Conservation (phyloP, 305 asterid genomes). For the Fraxinus ornus region DNA sequence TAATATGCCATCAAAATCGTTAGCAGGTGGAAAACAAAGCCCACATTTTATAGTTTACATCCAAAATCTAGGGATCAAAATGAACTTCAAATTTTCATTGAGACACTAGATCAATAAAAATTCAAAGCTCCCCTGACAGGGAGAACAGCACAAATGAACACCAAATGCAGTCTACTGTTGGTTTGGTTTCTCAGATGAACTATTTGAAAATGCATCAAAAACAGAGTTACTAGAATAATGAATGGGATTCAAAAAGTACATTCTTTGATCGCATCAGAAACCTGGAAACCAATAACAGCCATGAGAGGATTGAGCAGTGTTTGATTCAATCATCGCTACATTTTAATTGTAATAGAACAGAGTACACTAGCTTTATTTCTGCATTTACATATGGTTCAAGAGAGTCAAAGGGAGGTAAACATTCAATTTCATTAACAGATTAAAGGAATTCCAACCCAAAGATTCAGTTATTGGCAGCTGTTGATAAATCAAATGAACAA, state of each 20-base stretch:
- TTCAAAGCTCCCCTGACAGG: neutral
- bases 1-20: neutral
- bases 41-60: slow-evolving; percentile 1
- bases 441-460: slow-evolving; percentile 12
- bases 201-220: slow-evolving; percentile 3
- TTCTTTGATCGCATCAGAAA: neutral
- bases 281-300: slow-evolving; percentile 4
- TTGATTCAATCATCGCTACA: neutral
- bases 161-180: neutral
- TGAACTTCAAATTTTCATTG: slow-evolving; percentile 5
- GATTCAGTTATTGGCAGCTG: neutral
- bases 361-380: neutral
- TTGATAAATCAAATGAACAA: slow-evolving; percentile 2
- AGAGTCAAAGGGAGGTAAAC: slow-evolving; percentile 8
- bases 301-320: neutral
- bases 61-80: neutral
- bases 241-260: neutral
- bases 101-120: neutral
- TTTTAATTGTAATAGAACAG: slow-evolving; percentile 17
- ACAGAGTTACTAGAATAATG: neutral
- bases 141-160: neutral
- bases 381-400: slow-evolving; percentile 1
- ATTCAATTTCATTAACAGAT: slow-evolving; percentile 3
- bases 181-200: neutral
- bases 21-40: neutral